phyloP scores from a whole-genome alignment of 176 grass and related monocot species.

The Carex myosuroides region DNA sequence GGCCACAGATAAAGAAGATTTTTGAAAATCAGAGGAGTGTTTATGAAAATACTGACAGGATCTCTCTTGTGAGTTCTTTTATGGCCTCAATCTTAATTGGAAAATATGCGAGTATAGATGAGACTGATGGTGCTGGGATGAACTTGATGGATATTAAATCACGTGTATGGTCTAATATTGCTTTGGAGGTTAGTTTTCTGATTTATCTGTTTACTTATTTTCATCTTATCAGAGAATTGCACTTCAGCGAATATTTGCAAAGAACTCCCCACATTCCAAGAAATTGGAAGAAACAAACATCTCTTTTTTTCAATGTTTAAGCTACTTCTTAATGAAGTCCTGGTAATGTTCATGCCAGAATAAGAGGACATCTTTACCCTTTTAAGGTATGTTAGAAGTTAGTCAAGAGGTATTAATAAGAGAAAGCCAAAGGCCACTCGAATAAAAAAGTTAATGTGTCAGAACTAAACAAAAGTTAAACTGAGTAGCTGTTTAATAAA shows the following conservation, averaged over 20 bases:
- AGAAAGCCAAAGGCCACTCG: neutral
- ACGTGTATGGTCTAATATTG: slow-evolving; percentile 61
- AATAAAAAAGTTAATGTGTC: neutral
- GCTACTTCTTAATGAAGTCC: neutral
- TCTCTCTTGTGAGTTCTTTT: slow-evolving; percentile 95
- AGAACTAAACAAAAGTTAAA: neutral
- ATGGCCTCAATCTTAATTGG: slow-evolving; percentile 81
- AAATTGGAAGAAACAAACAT: neutral
- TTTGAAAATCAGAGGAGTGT: slow-evolving; percentile 37
- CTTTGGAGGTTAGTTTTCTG: slow-evolving; percentile 59
- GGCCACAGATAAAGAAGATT: slow-evolving; percentile 82
- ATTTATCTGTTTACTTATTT: slow-evolving; percentile 3
- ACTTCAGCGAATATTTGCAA: slow-evolving; percentile 14
- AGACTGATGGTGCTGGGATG: slow-evolving; percentile 96
- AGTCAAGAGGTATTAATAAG: neutral
- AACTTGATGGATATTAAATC: slow-evolving; percentile 97
- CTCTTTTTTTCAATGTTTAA: neutral
- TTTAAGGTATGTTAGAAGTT: too few relatives aligned
- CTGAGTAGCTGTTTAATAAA: neutral
- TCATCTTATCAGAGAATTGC: neutral
- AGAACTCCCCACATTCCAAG: neutral
- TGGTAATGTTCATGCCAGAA: neutral
- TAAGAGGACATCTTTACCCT: neutral
- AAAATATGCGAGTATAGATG: slow-evolving; percentile 85
- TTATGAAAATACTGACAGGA: slow-evolving; percentile 75